phyloP scores from a whole-genome alignment of 2,329 filamentous ascomycete genomes.

The Aspergillus novoparasiticus region DNA sequence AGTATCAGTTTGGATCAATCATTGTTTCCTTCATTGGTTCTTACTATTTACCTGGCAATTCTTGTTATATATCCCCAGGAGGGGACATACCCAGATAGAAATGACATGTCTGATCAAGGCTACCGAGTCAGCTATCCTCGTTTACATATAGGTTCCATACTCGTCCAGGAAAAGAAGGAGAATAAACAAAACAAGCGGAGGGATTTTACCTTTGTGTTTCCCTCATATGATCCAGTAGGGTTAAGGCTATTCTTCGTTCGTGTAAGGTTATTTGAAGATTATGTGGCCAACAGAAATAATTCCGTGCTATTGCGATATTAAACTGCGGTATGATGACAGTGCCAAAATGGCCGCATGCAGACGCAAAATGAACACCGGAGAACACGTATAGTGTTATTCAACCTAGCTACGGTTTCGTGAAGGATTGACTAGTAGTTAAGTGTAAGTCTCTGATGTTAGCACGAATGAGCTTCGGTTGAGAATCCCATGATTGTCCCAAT shows the following conservation, averaged over 20 bases:
- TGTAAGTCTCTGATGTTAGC: not conserved
- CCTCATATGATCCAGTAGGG: not conserved
- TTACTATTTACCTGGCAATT: too few relatives aligned
- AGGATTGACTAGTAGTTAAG: not conserved
- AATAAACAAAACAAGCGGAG: not conserved
- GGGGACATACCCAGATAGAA: not conserved
- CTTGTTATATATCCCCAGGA: not conserved
- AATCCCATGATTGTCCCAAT: not conserved
- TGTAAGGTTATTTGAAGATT: not conserved
- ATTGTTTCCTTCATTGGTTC: not conserved
- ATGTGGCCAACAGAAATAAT: not conserved
- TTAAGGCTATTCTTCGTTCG: not conserved
- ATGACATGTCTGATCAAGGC: not conserved
- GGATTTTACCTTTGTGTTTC: not conserved
- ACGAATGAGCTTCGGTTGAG: not conserved
- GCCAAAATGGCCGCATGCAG: not conserved
- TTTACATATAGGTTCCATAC: not conserved
- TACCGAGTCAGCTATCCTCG: not conserved
- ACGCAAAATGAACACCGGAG: not conserved
- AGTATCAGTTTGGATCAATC: too few relatives aligned
- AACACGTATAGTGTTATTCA: not conserved
- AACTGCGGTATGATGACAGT: constrained; percentile 1
- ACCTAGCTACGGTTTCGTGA: not conserved
- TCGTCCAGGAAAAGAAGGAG: not conserved
- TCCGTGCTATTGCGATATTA: constrained; percentile 1